A percentile compares a stretch with the other conserved stretches of the same genome.
Evolutionary conservation across 1,139 yeast genomes (phyloP).

Genomic region (Kodamaea sp.): DNA sequence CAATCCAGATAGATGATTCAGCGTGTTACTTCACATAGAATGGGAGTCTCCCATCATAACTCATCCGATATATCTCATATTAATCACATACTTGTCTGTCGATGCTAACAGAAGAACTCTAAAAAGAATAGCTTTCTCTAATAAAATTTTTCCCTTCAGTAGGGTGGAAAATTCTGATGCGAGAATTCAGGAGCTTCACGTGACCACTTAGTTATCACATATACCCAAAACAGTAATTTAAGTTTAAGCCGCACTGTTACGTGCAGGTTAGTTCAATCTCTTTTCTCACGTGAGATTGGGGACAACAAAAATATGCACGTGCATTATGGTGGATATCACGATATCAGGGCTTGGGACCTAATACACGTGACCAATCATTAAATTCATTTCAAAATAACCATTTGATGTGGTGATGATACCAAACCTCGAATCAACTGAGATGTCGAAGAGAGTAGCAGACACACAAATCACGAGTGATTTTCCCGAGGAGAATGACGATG

Average conservation of each 20-base stretch:
- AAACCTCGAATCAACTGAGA: constrained; percentile 16
- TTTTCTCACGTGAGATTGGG: constrained; percentile 1
- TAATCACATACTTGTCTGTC: constrained; percentile 19
- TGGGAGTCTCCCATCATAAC: too few species aligned
- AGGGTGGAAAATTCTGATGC: constrained; percentile 5
- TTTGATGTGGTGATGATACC: too few species aligned
- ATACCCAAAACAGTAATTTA: neutral
- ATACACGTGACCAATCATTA: constrained; percentile 1
- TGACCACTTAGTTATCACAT: neutral
- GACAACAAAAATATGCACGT: neutral
- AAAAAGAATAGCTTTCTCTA: constrained; percentile 5
- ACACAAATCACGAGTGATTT: constrained; percentile 56
- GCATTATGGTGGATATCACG: neutral
- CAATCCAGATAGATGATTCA: too few species aligned
- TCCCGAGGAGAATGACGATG: constrained; percentile 36
- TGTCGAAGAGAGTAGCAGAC: constrained; percentile 71
- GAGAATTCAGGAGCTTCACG: constrained; percentile 1
- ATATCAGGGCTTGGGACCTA: constrained; percentile 5
- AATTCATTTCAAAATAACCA: constrained; percentile 1
- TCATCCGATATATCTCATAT: too few species aligned
- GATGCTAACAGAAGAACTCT: constrained; percentile 19
- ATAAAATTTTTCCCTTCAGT: constrained; percentile 13
- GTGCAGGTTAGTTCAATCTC: neutral
- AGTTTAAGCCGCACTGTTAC: neutral
- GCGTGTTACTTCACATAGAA: too few species aligned